Evolutionary conservation across 208 protist genomes (phyloP).

Genomic region (Leishmania mexicana): DNA sequence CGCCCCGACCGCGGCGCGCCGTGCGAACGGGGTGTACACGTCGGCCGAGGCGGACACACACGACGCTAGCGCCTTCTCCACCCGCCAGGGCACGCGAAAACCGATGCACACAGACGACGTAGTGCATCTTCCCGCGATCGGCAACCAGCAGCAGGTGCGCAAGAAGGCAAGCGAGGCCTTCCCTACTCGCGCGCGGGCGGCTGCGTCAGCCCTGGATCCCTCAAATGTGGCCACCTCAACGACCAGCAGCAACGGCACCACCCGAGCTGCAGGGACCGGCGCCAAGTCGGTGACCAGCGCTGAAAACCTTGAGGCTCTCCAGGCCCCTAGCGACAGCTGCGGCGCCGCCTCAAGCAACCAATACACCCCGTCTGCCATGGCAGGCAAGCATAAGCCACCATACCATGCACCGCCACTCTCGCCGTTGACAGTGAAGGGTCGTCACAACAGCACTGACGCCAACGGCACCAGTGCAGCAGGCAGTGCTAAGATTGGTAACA

Average conservation of each 20-base stretch:
- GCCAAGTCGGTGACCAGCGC: constrained; percentile 23
- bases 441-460: neutral
- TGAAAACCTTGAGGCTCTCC: constrained; percentile 21
- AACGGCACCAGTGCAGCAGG: neutral
- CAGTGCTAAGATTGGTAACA: neutral
- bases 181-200: constrained; percentile 7
- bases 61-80: neutral
- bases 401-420: constrained; percentile 26
- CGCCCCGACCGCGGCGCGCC: neutral
- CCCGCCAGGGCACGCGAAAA: constrained; percentile 6
- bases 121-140: constrained; percentile 9
- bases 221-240: neutral
- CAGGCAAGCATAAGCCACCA: constrained; percentile 12
- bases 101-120: constrained; percentile 1
- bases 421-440: constrained; percentile 9
- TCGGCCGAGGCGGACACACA: neutral
- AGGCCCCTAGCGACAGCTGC: constrained; percentile 5
- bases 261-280: neutral
- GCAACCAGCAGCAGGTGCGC: constrained; percentile 1
- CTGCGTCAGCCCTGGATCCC: constrained; percentile 7
- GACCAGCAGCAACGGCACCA: neutral
- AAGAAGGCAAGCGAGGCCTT: neutral
- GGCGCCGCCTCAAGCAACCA: neutral
- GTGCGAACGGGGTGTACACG: neutral
- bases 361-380: neutral